phyloP scores from a whole-genome alignment of 2,329 filamentous ascomycete genomes.

The Escovopsis sp. region DNA sequence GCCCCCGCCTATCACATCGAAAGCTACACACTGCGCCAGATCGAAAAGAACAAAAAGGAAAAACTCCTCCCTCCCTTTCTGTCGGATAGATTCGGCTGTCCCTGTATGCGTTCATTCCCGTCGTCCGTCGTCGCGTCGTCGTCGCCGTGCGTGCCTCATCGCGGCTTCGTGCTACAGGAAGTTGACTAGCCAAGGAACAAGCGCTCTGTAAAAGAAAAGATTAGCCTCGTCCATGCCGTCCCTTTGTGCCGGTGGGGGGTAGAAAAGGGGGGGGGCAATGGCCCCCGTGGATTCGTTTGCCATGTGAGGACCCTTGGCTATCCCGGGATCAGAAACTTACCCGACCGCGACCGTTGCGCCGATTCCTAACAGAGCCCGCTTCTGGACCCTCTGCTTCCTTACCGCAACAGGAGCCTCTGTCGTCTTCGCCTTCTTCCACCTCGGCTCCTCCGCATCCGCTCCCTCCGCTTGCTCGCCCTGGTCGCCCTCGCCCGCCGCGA shows the following conservation, averaged over 20 bases:
- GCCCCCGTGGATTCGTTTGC: too few species aligned
- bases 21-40: conserved; percentile 3
- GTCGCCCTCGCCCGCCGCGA: conserved; percentile 34
- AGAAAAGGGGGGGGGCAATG: too few species aligned
- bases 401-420: conserved; percentile 47
- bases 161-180: conserved; percentile 22
- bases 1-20: conserved; percentile 4
- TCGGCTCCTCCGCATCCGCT: conserved; percentile 26
- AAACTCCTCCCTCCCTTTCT: too few species aligned
- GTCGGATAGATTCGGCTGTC: not conserved
- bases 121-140: too few species aligned
- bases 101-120: not conserved
- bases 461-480: conserved; percentile 24
- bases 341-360: conserved; percentile 77
- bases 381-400: conserved; percentile 73
- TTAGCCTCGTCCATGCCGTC: too few species aligned
- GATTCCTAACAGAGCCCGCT: conserved; percentile 71
- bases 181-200: conserved; percentile 37
- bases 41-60: conserved; percentile 3
- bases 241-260: too few species aligned
- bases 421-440: conserved; percentile 64
- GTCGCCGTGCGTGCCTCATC: too few species aligned
- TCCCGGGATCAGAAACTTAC: too few species aligned
- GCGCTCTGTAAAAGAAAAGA: conserved; percentile 17
- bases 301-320: too few species aligned